These are phyloP conservation scores for Neopestalotiopsis sp. DNA, from an alignment of 2,329 filamentous ascomycete genomes.

Conservation along the genomic window DNA sequence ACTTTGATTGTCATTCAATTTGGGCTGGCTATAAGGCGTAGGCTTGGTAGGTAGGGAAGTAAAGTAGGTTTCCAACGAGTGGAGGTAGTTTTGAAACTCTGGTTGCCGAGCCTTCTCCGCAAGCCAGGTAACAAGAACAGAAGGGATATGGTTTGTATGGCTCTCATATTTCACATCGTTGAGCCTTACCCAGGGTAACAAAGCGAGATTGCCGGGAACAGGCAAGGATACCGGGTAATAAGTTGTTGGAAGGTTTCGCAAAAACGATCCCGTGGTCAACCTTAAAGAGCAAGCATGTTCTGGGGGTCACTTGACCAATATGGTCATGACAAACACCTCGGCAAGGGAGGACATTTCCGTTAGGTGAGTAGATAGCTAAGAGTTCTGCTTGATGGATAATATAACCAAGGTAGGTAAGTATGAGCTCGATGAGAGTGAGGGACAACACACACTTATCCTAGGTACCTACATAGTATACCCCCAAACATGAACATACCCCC, in stretches of 20 bases:
- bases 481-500: too few relatives aligned
- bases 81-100: not conserved
- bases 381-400: not conserved
- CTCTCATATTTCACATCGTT: conserved; percentile 1
- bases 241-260: conserved; percentile 2
- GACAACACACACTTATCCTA: too few relatives aligned
- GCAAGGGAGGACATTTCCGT: not conserved
- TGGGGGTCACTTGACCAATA: conserved; percentile 7
- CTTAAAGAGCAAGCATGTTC: conserved; percentile 5
- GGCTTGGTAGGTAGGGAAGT: not conserved
- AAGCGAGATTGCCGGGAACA: not conserved
- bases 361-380: not conserved
- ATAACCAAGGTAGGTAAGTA: not conserved
- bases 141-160: too few relatives aligned
- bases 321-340: not conserved
- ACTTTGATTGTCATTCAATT: not conserved
- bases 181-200: not conserved
- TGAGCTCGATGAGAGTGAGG: not conserved
- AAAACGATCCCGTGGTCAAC: conserved; percentile 3
- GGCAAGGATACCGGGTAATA: conserved; percentile 1
- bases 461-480: too few relatives aligned
- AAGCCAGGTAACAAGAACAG: not conserved
- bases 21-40: not conserved
- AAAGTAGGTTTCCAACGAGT: not conserved
- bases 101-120: conserved; percentile 1